Base-by-base conservation (phyloP, 139 green algal species). In the Coelastrella sp. region DNA sequence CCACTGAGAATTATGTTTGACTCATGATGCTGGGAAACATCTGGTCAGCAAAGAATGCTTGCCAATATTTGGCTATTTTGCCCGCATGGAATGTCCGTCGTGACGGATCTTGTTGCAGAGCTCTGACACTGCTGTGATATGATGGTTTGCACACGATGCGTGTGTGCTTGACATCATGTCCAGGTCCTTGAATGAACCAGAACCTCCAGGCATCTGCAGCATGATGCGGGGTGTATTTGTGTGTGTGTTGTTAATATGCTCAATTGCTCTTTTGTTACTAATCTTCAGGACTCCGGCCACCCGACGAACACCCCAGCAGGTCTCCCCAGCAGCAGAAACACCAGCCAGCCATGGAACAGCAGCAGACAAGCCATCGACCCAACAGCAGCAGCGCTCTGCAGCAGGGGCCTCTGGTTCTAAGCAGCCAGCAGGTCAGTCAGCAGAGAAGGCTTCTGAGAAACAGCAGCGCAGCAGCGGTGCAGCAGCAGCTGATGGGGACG, bases 201-300 rank as follows among this genome's bases (percentile, higher is more conserved):
- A n/a, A n/a, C n/a, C n/a, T n/a, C n/a, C n/a, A n/a, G n/a, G n/a
- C n/a, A n/a, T n/a, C n/a, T n/a, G n/a, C n/a, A n/a, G n/a, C n/a
- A n/a, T n/a, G n/a, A n/a, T n/a, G n/a, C n/a, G n/a, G n/a, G n/a
- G n/a, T n/a, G n/a, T n/a, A n/a, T n/a, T n/a, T n/a, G n/a, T n/a
- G n/a, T n/a, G n/a, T n/a, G n/a, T n/a, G n/a, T n/a, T n/a, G n/a
- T n/a, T n/a, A n/a, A 11, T 53, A 8, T 53, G 45, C 11, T 8
- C 45, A 21, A 11, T 53, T 11, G 45, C 45, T 15, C 17, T 64
- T 6, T 15, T 27, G 53, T 64, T n/a, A 11, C 17, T 57, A 11
- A 57, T 40, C 23, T 38, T 4, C 81, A 77, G 51, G 50, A 82
- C 81, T 23, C 72, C 67, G 6, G 41, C 50, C 40, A 85, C 27